Evolutionary conservation across 495 filamentous ascomycete species (phyloP).

Genomic region (Paragyromitra xinjiangensis): DNA sequence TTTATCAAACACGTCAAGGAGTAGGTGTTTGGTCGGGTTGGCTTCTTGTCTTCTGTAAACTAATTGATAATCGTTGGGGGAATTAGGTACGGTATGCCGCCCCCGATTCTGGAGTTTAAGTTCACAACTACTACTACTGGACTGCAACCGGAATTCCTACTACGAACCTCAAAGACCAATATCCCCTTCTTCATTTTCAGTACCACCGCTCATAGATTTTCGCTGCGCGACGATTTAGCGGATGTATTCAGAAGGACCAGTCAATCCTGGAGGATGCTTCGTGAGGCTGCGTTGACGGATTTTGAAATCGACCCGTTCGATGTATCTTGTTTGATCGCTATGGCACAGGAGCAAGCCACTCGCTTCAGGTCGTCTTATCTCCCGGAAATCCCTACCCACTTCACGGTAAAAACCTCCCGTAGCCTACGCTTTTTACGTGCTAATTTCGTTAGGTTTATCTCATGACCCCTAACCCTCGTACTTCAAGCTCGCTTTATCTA

Average conservation of each 20-base stretch:
- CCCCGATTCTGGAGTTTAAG: neutral
- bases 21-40: neutral
- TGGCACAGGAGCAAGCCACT: conserved; percentile 17
- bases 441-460: conserved; percentile 15
- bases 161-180: conserved; percentile 5
- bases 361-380: neutral
- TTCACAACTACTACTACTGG: conserved; percentile 2
- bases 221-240: conserved; percentile 3
- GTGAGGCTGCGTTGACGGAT: neutral
- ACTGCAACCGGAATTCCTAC: conserved; percentile 1
- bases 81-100: neutral
- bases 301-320: conserved; percentile 35
- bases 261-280: neutral
- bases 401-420: neutral
- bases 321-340: conserved; percentile 18
- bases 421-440: neutral
- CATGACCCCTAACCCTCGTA: conserved; percentile 1
- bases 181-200: conserved; percentile 22
- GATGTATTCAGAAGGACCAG: neutral
- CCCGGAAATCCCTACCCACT: neutral
- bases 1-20: neutral
- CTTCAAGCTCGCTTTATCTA: conserved; percentile 4
- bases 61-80: neutral
- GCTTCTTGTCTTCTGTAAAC: neutral
- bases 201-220: neutral